Percentiles rank a stretch among this genome's conserved stretches.
Evolutionary conservation across 2,329 filamentous ascomycete species (phyloP).

Genomic region (Ophiostoma ulmi): DNA sequence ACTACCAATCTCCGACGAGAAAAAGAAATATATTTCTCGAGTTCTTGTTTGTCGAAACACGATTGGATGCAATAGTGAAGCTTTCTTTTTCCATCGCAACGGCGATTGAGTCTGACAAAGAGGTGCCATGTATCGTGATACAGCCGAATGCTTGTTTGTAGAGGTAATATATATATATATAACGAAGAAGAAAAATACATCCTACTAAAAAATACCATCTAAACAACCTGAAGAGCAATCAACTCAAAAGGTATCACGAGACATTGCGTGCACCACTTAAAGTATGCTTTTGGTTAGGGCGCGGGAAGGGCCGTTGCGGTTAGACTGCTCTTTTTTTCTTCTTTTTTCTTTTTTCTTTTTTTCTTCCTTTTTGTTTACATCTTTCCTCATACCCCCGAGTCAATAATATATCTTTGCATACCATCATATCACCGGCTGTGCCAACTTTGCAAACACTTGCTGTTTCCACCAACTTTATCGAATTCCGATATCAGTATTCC

Average conservation of each 20-base stretch:
- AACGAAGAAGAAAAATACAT: background rate
- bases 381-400: no score
- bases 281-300: conserved; percentile 7
- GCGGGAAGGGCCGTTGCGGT: conserved; percentile 13
- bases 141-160: no score
- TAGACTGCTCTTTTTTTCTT: background rate
- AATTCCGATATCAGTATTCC: no score
- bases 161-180: background rate
- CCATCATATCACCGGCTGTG: background rate
- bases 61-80: background rate
- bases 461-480: background rate
- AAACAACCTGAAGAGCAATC: background rate
- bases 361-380: no score
- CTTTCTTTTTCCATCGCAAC: background rate
- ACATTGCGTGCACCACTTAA: background rate
- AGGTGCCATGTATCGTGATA: no score
- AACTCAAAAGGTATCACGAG: background rate
- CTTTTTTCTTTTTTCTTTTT: background rate
- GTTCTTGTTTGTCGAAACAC: background rate
- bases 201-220: no score
- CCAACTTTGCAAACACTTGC: background rate
- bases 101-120: no score
- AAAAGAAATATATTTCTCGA: background rate
- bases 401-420: no score
- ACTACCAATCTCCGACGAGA: background rate